phyloP scores from a whole-genome alignment of 139 green algal species.

The Gonium pectorale region DNA sequence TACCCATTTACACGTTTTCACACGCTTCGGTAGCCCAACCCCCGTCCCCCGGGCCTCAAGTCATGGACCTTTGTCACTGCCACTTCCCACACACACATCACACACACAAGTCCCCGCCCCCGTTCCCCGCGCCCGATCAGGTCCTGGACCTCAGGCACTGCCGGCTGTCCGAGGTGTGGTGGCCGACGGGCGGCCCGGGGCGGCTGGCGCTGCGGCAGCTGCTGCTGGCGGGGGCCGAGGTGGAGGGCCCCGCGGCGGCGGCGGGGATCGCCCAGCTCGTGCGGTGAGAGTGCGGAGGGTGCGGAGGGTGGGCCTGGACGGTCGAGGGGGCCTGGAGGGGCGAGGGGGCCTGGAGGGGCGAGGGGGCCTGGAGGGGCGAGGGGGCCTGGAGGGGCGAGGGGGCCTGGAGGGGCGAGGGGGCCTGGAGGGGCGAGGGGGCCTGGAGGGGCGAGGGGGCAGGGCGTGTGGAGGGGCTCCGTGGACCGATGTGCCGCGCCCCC shows the following conservation, averaged over 20 bases:
- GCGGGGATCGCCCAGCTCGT: neutral
- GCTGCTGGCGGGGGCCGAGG: neutral
- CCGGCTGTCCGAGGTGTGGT: conserved; percentile 10
- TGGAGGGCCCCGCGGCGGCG: neutral
- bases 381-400: no score
- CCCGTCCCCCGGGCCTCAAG: no score
- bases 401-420: no score
- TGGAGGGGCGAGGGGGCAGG: no score
- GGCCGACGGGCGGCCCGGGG: neutral
- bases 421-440: no score
- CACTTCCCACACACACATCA: no score
- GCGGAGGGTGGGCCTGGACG: no score
- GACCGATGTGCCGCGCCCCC: no score
- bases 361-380: no score
- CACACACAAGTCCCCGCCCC: neutral
- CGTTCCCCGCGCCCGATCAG: neutral
- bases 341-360: no score
- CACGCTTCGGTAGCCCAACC: neutral
- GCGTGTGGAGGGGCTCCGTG: no score
- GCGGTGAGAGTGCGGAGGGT: neutral
- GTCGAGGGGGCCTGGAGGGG: no score
- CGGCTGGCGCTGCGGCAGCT: conserved; percentile 14
- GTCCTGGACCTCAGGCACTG: conserved; percentile 31
- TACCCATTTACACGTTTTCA: neutral
- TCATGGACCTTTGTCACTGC: neutral